These are phyloP conservation scores for Viola odorata DNA, from an alignment of 345 rosid genomes.

Conservation along the genomic window DNA sequence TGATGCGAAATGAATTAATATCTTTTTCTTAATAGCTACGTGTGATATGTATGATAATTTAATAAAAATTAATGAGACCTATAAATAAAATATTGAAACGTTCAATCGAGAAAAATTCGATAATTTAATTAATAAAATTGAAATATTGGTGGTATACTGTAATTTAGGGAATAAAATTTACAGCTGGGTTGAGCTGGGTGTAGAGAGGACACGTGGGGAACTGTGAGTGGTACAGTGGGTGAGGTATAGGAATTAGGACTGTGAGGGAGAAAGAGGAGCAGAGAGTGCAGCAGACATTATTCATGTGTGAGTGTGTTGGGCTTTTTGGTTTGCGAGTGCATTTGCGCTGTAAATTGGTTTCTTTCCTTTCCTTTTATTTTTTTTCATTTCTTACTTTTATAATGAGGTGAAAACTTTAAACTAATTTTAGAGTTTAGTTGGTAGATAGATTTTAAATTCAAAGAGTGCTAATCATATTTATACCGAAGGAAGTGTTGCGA, in stretches of 20 bases:
- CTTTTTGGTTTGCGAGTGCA: conserved; percentile 21
- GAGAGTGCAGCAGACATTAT: background rate
- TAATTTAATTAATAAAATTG: background rate
- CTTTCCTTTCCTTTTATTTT: background rate
- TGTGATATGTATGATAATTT: background rate
- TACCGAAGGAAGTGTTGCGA: too few relatives aligned
- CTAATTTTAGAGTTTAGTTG: background rate
- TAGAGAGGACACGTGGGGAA: conserved; percentile 11
- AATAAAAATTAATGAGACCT: too few relatives aligned
- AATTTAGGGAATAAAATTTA: background rate
- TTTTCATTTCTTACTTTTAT: background rate
- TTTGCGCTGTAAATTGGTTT: conserved; percentile 18
- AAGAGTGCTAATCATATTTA: too few relatives aligned
- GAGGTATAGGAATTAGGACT: background rate
- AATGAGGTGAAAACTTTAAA: background rate
- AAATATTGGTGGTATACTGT: background rate
- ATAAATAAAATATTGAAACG: too few relatives aligned
- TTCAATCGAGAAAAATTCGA: conserved; percentile 1
- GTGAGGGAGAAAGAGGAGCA: background rate
- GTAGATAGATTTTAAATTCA: too few relatives aligned
- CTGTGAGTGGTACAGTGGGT: conserved; percentile 6
- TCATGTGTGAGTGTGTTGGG: background rate
- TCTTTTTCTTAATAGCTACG: background rate
- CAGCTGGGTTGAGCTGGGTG: background rate
- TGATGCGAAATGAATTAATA: background rate